Evolutionary conservation across 352 stramenopile genomes (phyloP).

Genomic region (Globisporangium spinosum): DNA sequence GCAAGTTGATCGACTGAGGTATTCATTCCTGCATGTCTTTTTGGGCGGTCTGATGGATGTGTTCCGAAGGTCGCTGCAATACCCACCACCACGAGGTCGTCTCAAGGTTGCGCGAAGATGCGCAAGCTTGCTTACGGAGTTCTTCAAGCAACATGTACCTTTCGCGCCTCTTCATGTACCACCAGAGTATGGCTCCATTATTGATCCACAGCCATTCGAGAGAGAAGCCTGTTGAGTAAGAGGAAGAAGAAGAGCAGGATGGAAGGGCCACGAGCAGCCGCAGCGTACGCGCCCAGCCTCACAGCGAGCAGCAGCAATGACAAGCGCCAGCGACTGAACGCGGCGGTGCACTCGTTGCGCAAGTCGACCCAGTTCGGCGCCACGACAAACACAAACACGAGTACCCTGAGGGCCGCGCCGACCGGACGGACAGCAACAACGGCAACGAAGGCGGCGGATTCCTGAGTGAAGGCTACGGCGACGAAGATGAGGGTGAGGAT

Average conservation of each 20-base stretch:
- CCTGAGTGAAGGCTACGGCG: constrained; percentile 12
- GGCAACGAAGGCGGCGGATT: constrained; percentile 5
- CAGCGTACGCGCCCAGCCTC: constrained; percentile 6
- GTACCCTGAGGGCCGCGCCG: not conserved
- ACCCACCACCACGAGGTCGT: not conserved
- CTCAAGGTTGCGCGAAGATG: constrained; percentile 17
- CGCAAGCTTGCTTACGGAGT: not conserved
- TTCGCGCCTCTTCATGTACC: constrained; percentile 12
- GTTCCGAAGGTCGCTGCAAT: constrained; percentile 6
- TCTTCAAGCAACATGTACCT: not conserved
- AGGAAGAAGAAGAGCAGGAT: not conserved
- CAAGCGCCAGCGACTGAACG: constrained; percentile 10
- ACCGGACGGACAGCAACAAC: not conserved
- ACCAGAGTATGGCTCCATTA: constrained; percentile 5
- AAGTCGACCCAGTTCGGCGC: constrained; percentile 20
- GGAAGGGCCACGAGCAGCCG: constrained; percentile 9
- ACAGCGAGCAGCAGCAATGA: not conserved
- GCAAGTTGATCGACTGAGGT: not conserved
- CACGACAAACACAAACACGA: not conserved
- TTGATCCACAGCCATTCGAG: constrained; percentile 5
- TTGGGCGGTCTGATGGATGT: not conserved
- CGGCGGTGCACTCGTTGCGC: constrained; percentile 23
- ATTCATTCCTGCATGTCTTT: constrained; percentile 9
- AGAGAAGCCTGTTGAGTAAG: constrained; percentile 16
- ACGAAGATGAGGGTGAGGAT: constrained; percentile 29